phyloP scores from a whole-genome alignment of 345 rosid genomes.

The Dimocarpus longan region DNA sequence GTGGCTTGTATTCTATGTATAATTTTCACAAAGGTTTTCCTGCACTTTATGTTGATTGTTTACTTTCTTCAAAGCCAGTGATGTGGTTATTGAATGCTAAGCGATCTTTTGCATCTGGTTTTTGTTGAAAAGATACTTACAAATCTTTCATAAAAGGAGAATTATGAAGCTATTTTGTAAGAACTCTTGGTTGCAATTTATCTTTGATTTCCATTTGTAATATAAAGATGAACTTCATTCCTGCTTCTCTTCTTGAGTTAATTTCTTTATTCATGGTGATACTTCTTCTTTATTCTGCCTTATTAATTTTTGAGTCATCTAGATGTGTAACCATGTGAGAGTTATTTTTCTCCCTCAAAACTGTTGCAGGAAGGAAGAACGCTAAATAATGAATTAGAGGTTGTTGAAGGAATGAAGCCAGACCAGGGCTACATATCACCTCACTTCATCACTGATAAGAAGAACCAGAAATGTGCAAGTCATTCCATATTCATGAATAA shows the following conservation, averaged over 20 bases:
- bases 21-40: no score
- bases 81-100: not conserved
- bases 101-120: not conserved
- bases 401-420: conserved; percentile 57
- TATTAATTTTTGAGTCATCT: not conserved
- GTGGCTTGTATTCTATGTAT: no score
- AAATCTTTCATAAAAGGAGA: no score
- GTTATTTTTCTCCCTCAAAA: not conserved
- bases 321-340: no score
- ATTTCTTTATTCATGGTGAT: not conserved
- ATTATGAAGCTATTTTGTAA: no score
- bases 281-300: not conserved
- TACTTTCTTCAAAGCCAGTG: not conserved
- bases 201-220: not conserved
- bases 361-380: conserved; percentile 52
- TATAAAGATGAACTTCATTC: not conserved
- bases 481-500: not conserved
- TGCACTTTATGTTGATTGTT: not conserved
- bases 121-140: no score
- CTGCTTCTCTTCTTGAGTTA: not conserved
- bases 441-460: conserved; percentile 45
- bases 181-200: not conserved
- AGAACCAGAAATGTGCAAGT: conserved; percentile 54
- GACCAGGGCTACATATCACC: conserved; percentile 57
- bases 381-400: conserved; percentile 46